A percentile compares a stretch with the other conserved stretches of the same genome.
phyloP scores from a whole-genome alignment of 1,284 basidiomycete genomes.

The Apiotrichum brassicae region DNA sequence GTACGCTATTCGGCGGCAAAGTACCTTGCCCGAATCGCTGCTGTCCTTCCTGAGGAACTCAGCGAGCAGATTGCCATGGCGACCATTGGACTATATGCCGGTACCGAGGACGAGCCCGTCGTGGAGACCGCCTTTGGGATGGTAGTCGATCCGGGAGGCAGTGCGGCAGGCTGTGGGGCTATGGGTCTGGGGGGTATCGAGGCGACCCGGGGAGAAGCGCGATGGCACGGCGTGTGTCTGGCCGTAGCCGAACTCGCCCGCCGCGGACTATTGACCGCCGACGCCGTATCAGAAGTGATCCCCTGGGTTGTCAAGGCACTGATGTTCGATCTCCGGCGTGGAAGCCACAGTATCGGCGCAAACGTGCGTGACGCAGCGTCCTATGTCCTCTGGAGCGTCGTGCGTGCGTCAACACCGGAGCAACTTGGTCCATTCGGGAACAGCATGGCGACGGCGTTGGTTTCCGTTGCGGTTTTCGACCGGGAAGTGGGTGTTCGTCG shows the following conservation, averaged over 20 bases:
- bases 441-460: constrained; percentile 63
- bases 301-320: constrained; percentile 79
- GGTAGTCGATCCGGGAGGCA: constrained; percentile 50
- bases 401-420: constrained; percentile 62
- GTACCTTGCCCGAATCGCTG: constrained; percentile 77
- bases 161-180: constrained; percentile 56
- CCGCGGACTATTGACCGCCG: constrained; percentile 61
- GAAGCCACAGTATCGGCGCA: constrained; percentile 85
- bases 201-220: constrained; percentile 72
- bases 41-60: constrained; percentile 69
- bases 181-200: constrained; percentile 50
- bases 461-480: constrained; percentile 77
- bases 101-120: constrained; percentile 44
- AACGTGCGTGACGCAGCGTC: constrained; percentile 91
- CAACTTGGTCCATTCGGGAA: constrained; percentile 60
- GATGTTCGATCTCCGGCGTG: constrained; percentile 85
- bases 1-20: constrained; percentile 95
- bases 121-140: constrained; percentile 30
- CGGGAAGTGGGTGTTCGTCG: constrained; percentile 91
- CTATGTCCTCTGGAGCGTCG: constrained; percentile 92
- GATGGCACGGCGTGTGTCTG: constrained; percentile 93
- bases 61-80: constrained; percentile 73
- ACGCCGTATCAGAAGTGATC: constrained; percentile 59
- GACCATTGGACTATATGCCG: constrained; percentile 60
- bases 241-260: constrained; percentile 88